A percentile compares a stretch with the other conserved stretches of the same genome.
Conservation (phyloP, 257 asterid genomes). For the Salvia splendens region DNA sequence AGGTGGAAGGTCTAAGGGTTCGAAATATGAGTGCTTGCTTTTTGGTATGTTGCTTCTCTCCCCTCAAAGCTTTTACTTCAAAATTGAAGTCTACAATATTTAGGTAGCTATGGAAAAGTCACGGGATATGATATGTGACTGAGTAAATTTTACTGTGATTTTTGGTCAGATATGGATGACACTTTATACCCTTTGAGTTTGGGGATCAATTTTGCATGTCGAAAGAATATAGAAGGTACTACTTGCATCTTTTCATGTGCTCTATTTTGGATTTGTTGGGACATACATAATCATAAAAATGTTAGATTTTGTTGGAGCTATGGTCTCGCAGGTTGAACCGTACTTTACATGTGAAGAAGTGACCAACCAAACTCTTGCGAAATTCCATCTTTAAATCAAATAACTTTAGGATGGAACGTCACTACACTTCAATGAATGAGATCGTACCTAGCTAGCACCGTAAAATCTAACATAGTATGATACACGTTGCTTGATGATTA, state of each 20-base stretch:
- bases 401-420: too few relatives aligned
- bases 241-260: constrained; percentile 20
- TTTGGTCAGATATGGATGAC: constrained; percentile 75
- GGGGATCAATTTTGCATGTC: constrained; percentile 80
- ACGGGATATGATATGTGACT: background rate
- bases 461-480: too few relatives aligned
- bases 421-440: too few relatives aligned
- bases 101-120: background rate
- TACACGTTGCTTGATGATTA: too few relatives aligned
- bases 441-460: too few relatives aligned
- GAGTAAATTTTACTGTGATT: background rate
- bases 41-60: constrained; percentile 51
- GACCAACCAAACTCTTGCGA: too few relatives aligned
- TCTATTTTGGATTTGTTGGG: background rate
- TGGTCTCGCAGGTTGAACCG: too few relatives aligned
- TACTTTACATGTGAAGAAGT: too few relatives aligned
- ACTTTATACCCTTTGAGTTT: constrained; percentile 82
- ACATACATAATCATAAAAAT: too few relatives aligned
- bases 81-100: background rate
- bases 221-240: constrained; percentile 78
- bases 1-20: constrained; percentile 40
- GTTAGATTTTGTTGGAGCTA: too few relatives aligned
- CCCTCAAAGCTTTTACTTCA: background rate
- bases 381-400: too few relatives aligned
- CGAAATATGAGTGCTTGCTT: constrained; percentile 61